Evolutionary conservation across 2,329 filamentous ascomycete genomes (phyloP).

Genomic region (Graphiopsis chlorocephala): DNA sequence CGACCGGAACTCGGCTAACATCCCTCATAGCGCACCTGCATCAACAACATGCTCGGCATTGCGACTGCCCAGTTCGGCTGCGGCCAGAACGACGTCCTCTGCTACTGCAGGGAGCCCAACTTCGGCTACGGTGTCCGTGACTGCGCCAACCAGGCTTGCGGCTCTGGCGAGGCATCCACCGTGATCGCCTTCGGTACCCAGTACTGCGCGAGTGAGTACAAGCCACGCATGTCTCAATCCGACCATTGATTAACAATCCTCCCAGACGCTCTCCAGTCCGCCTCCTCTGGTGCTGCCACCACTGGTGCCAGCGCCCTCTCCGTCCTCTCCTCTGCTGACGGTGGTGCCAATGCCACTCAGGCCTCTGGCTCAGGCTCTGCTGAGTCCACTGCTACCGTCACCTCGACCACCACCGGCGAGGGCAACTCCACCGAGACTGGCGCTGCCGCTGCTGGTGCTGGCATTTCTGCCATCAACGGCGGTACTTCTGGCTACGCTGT

Average conservation of each 20-base stretch:
- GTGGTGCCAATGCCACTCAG: conserved; percentile 6
- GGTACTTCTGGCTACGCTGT: conserved; percentile 19
- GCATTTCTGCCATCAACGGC: conserved; percentile 14
- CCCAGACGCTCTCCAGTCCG: conserved; percentile 7
- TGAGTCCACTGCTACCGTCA: conserved; percentile 6
- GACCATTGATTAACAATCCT: neutral
- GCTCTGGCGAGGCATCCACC: conserved; percentile 24
- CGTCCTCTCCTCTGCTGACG: conserved; percentile 18
- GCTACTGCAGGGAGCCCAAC: conserved; percentile 36
- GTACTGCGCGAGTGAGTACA: conserved; percentile 33
- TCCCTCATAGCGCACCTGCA: conserved; percentile 33
- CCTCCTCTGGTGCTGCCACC: conserved; percentile 13
- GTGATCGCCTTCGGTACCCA: conserved; percentile 35
- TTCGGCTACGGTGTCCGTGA: conserved; percentile 41
- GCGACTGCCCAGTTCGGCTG: conserved; percentile 33
- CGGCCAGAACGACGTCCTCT: conserved; percentile 30
- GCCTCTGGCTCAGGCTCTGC: neutral
- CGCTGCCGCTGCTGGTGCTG: conserved; percentile 14
- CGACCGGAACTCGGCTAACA: conserved; percentile 7
- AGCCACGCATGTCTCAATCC: neutral
- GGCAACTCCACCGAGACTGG: conserved; percentile 15
- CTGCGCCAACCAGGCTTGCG: conserved; percentile 38
- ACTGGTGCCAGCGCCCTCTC: conserved; percentile 17
- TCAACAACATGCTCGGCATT: conserved; percentile 37
- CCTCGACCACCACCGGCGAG: conserved; percentile 10